phyloP scores from a whole-genome alignment of 1,284 basidiomycete genomes.

The Apiotrichum veenhuisii region DNA sequence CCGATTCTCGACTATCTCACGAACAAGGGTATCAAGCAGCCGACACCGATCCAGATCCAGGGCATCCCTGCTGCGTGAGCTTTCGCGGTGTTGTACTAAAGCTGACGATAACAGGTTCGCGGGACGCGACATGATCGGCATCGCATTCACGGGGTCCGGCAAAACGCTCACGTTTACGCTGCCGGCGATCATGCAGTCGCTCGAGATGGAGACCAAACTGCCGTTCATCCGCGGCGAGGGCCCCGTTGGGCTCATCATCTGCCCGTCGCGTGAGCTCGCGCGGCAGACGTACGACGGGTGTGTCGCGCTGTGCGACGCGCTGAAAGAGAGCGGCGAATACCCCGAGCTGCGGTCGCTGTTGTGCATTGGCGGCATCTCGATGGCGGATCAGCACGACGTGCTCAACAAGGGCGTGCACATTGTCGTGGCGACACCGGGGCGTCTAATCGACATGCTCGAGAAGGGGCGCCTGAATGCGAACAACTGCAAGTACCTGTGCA shows the following conservation, averaged over 20 bases:
- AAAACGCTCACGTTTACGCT: conserved; percentile 88
- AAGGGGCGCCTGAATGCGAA: conserved; percentile 88
- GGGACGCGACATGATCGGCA: conserved; percentile 91
- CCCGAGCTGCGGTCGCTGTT: conserved; percentile 82
- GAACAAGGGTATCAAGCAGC: conserved; percentile 75
- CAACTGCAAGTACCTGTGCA: conserved; percentile 89
- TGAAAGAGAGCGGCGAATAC: conserved; percentile 72
- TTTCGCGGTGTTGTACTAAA: not conserved
- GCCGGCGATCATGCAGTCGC: conserved; percentile 88
- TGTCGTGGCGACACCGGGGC: conserved; percentile 57
- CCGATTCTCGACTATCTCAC: conserved; percentile 77
- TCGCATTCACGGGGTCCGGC: conserved; percentile 88
- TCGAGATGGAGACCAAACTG: conserved; percentile 87
- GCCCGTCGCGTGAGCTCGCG: conserved; percentile 90
- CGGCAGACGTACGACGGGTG: conserved; percentile 96
- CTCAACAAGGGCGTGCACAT: conserved; percentile 89
- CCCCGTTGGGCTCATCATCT: conserved; percentile 89
- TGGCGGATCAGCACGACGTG: conserved; percentile 91
- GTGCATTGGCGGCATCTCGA: conserved; percentile 96
- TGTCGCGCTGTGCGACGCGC: conserved; percentile 73
- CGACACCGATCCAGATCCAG: conserved; percentile 96
- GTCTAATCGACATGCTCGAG: conserved; percentile 63
- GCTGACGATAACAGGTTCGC: conserved; percentile 59
- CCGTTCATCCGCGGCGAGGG: conserved; percentile 91
- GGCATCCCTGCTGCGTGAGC: conserved; percentile 89